Evolutionary conservation across 345 rosid genomes (phyloP).

Genomic region (Hypericum perforatum): DNA sequence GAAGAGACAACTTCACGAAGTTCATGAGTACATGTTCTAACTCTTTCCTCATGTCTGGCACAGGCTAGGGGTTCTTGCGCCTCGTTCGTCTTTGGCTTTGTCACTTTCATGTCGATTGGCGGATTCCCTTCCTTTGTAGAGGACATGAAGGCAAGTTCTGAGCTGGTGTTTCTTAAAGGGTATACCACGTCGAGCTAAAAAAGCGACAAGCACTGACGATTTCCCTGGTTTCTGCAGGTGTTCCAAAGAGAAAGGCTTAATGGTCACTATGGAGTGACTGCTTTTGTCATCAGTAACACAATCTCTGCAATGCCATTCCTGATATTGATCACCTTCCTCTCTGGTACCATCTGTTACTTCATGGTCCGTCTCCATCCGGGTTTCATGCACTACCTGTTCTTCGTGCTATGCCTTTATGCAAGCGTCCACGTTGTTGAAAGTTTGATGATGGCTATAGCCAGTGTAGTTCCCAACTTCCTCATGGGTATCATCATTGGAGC

Average conservation of each 20-base stretch:
- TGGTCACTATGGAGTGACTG: constrained; percentile 82
- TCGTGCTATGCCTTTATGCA: constrained; percentile 77
- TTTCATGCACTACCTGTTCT: constrained; percentile 62
- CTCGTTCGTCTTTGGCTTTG: constrained; percentile 87
- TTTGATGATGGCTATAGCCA: constrained; percentile 95
- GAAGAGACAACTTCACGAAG: neutral
- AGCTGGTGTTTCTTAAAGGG: neutral
- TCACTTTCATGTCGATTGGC: constrained; percentile 94
- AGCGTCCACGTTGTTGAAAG: constrained; percentile 94
- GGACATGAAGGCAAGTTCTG: constrained; percentile 72
- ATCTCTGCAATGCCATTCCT: constrained; percentile 79
- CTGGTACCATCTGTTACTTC: constrained; percentile 86
- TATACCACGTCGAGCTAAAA: neutral
- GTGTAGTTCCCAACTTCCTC: constrained; percentile 86
- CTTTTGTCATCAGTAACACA: constrained; percentile 82
- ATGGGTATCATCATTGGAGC: constrained; percentile 98
- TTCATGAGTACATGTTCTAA: neutral
- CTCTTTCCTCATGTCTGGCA: constrained; percentile 6
- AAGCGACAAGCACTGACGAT: too few species aligned
- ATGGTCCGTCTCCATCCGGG: constrained; percentile 88
- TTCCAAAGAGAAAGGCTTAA: constrained; percentile 94
- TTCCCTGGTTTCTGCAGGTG: constrained; percentile 36
- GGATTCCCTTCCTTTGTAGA: constrained; percentile 93
- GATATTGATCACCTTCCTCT: constrained; percentile 59
- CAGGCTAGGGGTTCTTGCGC: constrained; percentile 98